Base-by-base conservation (phyloP, 2,329 filamentous ascomycete genomes). In the Thelonectria discophora region DNA sequence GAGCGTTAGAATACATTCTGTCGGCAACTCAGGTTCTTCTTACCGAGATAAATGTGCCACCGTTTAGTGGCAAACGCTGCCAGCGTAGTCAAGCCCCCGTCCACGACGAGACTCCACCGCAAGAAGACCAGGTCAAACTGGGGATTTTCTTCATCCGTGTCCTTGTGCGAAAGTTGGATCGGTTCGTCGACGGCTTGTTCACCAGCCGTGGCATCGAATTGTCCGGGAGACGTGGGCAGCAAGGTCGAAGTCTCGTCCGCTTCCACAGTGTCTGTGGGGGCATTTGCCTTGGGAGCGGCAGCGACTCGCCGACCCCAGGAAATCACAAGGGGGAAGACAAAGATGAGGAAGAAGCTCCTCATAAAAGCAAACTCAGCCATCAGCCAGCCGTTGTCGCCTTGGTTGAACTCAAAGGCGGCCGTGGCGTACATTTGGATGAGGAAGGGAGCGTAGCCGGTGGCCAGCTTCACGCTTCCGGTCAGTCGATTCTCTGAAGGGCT, bases 111-210 rank as follows among this genome's bases (percentile, higher is more conserved):
- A 62, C 87, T 90, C 78, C 85, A 90, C 3, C 87, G 81, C 3
- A 90, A 79, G 68, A 91, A 92, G 37, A 88, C 80, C 1, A 92
- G 79, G 62, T 92, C 90, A 68, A 92, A 92, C 0, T 77, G 80
- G 47, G 82, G 85, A 0, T 80, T 83, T 7, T 82, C 80, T 40
- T 80, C 75, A 1, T 83, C 78, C 1, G 78, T 75, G 0, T 57
- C 66, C 0, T 64, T 64, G n/a, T 65, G 63, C 0, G 77, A 65
- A 0, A 74, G 60, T 0, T 71, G 67, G 0, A 78, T 71, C 0
- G 84, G 83, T 62, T 87, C 83, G 9, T 80, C 72, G 3, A 81
- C 81, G 0, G 73, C 70, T 57, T 80, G 76, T 6, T 78, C 73
- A 0, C 76, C 79, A 0, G 77, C 73, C 0, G 79, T 75, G 0